A percentile compares a stretch with the other conserved stretches of the same genome.
phyloP scores from a whole-genome alignment of 169 alveolate species.

The Cryptosporidium viatorum region DNA sequence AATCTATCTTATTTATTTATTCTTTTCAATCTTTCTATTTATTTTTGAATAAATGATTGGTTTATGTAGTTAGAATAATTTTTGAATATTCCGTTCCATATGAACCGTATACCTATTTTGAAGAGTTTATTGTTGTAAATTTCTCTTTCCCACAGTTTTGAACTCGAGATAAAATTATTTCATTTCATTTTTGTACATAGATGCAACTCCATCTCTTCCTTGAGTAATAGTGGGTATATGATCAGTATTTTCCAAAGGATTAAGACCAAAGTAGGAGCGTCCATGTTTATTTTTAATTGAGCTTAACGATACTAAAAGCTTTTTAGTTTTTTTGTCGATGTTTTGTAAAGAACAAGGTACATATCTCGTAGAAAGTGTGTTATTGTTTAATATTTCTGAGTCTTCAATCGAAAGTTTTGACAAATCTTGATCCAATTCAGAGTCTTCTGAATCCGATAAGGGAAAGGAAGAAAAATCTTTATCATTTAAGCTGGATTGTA shows the following conservation, averaged over 20 bases:
- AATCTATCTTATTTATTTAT: too few relatives aligned
- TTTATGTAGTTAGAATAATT: not conserved
- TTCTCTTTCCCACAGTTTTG: too few relatives aligned
- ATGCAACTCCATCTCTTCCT: conserved; percentile 65
- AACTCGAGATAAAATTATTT: not conserved
- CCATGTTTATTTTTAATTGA: not conserved
- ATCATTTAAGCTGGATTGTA: not conserved
- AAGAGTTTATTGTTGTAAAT: too few relatives aligned
- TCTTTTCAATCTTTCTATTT: too few relatives aligned
- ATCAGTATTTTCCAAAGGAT: conserved; percentile 43
- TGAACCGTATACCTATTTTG: too few relatives aligned
- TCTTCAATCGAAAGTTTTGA: not conserved
- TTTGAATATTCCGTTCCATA: too few relatives aligned
- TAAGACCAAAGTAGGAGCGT: conserved; percentile 24
- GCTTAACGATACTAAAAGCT: not conserved
- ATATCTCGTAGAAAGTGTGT: not conserved
- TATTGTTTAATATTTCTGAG: not conserved
- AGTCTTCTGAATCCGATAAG: conserved; percentile 16
- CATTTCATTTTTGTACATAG: conserved; percentile 19
- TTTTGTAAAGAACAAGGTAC: not conserved
- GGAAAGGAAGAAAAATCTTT: not conserved
- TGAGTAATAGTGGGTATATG: conserved; percentile 26
- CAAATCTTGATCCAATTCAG: not conserved
- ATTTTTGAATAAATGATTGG: too few relatives aligned
- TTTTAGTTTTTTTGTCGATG: conserved; percentile 2